These are phyloP conservation scores for Neoboletus magnificus DNA, from an alignment of 768 basidiomycete species.

Conservation along the genomic window DNA sequence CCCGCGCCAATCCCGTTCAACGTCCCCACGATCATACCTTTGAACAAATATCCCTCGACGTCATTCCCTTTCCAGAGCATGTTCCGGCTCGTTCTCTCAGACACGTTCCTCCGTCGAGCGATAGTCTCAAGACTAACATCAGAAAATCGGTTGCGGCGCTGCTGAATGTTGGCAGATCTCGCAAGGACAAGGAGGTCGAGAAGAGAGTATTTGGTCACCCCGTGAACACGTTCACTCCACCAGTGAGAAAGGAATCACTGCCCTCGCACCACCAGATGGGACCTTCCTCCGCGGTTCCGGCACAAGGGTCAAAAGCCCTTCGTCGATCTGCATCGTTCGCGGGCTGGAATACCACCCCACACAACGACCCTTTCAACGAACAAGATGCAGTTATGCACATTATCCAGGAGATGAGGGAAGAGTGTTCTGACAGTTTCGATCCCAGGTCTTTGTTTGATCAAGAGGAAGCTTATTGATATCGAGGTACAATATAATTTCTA, in stretches of 20 bases:
- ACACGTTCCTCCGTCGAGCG: conserved; percentile 1
- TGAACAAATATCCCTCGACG: conserved; percentile 10
- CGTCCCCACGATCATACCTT: neutral
- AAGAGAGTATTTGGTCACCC: conserved; percentile 18
- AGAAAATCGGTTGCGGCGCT: conserved; percentile 5
- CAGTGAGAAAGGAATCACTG: conserved; percentile 16
- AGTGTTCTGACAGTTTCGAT: conserved; percentile 13
- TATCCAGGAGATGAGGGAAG: conserved; percentile 22
- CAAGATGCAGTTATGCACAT: conserved; percentile 13
- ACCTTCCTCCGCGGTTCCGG: neutral
- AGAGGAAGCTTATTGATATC: conserved; percentile 7
- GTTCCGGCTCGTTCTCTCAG: conserved; percentile 7
- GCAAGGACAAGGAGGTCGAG: neutral
- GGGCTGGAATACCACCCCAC: conserved; percentile 4
- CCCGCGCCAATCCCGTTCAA: neutral
- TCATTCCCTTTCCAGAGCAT: conserved; percentile 7
- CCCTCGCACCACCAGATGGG: neutral
- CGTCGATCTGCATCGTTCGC: conserved; percentile 29
- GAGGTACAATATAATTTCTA: neutral
- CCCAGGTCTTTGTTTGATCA: conserved; percentile 13
- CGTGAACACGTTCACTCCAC: conserved; percentile 5
- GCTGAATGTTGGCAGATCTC: neutral
- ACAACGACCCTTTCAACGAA: neutral
- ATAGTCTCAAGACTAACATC: conserved; percentile 4
- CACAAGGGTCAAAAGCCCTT: conserved; percentile 1